Evolutionary conservation across 2,329 filamentous ascomycete species (phyloP), one percentile per base, ranked within the genome.

Genomic region (Fusarium palustre): DNA sequence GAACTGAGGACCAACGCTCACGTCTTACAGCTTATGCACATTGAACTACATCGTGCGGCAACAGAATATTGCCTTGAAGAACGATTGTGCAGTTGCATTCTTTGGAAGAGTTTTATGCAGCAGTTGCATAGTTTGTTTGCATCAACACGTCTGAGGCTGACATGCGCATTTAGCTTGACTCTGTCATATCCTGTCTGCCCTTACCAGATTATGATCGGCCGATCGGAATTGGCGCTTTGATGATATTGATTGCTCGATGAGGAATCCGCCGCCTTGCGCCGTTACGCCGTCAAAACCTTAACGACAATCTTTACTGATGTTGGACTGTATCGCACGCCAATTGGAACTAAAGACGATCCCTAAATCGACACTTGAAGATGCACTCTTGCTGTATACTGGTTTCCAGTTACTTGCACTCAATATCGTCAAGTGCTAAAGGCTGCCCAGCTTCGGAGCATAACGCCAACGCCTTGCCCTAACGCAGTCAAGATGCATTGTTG

Each of bases 11-110:
- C 41, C 28, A 55, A 68, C 47, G 45, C 64, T 52, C 13, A 55
- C 31, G 59, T 70, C 53, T 28, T 38, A 55, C 59, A 65, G 41
- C 63, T 46, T 65, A 57, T 68, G 68, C 59, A 65, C 45, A 55
- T 57, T 55, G 52, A 46, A 43, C 50, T 25, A 38, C 42, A 55
- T 61, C n/a, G 39, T 47, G 24, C 36, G 30, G n/a, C 43, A 8
- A 53, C 41, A 33, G 33, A 31, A 52, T 47, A 15, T 42, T 34
- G 47, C 31, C 54, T 46, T 61, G 28, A 24, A 41, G 12, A 36
- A 39, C 56, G 45, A 59, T 70, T 56, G 20, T 61, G 43, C 36
- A 60, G 50, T 56, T 59, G 34, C 55, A 55, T 47, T 30, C n/a
- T n/a, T 50, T 36, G 22, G 50, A 61, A 33, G 41, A 43, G 46